Evolutionary conservation across 78 protist genomes (phyloP).

Genomic region (Corallochytrium limacisporum): DNA sequence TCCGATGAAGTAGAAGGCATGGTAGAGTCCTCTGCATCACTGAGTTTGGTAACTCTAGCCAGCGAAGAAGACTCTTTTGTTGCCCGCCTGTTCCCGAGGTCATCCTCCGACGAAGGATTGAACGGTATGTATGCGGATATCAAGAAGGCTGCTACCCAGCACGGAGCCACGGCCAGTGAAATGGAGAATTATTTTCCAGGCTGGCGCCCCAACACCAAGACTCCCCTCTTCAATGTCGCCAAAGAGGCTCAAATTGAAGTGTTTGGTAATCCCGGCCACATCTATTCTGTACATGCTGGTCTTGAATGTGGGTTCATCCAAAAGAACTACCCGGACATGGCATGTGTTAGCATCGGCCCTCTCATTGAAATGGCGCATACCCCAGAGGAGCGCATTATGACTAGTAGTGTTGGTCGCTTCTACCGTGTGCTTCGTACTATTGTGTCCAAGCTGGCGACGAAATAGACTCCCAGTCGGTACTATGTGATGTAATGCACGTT

Average conservation of each 20-base stretch:
- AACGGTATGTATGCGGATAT: too few relatives aligned
- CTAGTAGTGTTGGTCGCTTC: too few relatives aligned
- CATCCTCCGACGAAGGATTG: too few relatives aligned
- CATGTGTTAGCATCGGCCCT: slow-evolving; percentile 22
- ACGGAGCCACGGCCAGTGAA: neutral
- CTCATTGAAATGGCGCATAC: slow-evolving; percentile 12
- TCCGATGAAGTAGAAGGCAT: too few relatives aligned
- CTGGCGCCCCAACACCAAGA: slow-evolving; percentile 4
- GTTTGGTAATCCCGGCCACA: slow-evolving; percentile 2
- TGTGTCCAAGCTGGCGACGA: too few relatives aligned
- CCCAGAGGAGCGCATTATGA: too few relatives aligned
- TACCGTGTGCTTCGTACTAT: too few relatives aligned
- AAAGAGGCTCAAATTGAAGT: neutral
- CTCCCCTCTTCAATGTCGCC: neutral
- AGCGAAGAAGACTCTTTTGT: neutral
- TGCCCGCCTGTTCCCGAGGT: neutral
- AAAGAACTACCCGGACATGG: slow-evolving; percentile 3
- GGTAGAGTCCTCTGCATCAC: too few relatives aligned
- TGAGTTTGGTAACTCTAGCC: neutral
- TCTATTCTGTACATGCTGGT: slow-evolving; percentile 27
- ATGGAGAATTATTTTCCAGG: slow-evolving; percentile 4
- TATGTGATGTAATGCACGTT: too few relatives aligned
- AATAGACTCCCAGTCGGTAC: too few relatives aligned
- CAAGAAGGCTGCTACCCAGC: too few relatives aligned
- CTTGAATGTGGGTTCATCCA: slow-evolving; percentile 25